A percentile compares a stretch with the other conserved stretches of the same genome.
Conservation (phyloP, 495 filamentous ascomycete species). For the Penicillium canariense region DNA sequence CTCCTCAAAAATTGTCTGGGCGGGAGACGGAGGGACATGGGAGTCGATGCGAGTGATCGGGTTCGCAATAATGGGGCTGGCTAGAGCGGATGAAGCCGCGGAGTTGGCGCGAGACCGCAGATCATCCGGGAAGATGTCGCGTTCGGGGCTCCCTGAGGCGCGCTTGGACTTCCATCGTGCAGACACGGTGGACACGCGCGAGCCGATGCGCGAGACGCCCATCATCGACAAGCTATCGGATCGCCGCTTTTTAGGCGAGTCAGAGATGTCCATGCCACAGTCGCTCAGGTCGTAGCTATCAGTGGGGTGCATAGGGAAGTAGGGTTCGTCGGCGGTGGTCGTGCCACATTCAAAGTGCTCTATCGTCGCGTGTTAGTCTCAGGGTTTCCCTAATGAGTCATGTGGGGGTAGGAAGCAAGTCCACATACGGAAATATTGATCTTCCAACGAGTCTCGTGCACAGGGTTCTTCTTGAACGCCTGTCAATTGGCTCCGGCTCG, state of each 20-base stretch:
- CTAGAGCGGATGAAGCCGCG: constrained; percentile 64
- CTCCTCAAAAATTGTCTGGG: constrained; percentile 63
- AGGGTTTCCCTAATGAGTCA: neutral
- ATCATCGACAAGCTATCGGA: constrained; percentile 64
- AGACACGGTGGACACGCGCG: constrained; percentile 70
- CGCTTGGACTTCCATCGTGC: constrained; percentile 61
- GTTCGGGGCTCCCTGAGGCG: constrained; percentile 45
- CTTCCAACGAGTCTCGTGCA: constrained; percentile 42
- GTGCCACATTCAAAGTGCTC: constrained; percentile 39
- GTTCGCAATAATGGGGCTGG: constrained; percentile 49
- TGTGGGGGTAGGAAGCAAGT: constrained; percentile 13
- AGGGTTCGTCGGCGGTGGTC: constrained; percentile 31
- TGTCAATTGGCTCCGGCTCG: constrained; percentile 46
- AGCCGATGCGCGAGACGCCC: constrained; percentile 65
- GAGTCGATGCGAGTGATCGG: constrained; percentile 52
- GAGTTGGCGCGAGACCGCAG: constrained; percentile 55
- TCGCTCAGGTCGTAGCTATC: constrained; percentile 61
- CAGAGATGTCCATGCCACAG: constrained; percentile 57
- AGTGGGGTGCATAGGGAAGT: constrained; percentile 31
- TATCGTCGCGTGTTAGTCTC: constrained; percentile 13
- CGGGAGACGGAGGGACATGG: constrained; percentile 60
- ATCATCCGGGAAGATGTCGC: constrained; percentile 37
- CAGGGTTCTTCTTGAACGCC: constrained; percentile 54
- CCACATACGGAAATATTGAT: constrained; percentile 44
- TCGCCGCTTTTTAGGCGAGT: constrained; percentile 57